Percentiles rank a stretch among this genome's conserved stretches.
These are phyloP conservation scores for Prunus kanzakura DNA, from an alignment of 306 rosid genomes.

Conservation along the genomic window DNA sequence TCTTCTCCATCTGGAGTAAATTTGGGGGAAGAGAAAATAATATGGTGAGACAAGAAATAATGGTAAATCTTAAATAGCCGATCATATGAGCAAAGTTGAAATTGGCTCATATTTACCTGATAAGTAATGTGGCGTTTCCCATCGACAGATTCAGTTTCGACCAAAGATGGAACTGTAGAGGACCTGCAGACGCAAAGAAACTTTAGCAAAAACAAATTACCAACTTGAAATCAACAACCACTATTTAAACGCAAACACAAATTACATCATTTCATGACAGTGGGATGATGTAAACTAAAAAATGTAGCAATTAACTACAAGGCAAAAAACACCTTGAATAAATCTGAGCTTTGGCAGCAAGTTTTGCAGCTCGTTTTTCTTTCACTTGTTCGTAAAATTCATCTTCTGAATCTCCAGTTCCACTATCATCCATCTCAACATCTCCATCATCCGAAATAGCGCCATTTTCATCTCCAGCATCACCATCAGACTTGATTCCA, in stretches of 20 bases:
- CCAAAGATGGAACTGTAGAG: slow-evolving; percentile 30
- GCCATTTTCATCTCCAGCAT: slow-evolving; percentile 32
- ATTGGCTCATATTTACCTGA: slow-evolving; percentile 41
- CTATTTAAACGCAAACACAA: background rate
- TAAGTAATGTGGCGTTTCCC: slow-evolving; percentile 67
- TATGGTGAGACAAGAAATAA: background rate
- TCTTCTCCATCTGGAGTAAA: slow-evolving; percentile 62
- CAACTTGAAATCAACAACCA: background rate
- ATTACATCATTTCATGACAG: too few relatives aligned
- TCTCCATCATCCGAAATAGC: slow-evolving; percentile 30
- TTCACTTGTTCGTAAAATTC: slow-evolving; percentile 60
- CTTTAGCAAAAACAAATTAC: background rate
- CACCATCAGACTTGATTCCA: slow-evolving; percentile 51
- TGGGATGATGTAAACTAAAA: background rate
- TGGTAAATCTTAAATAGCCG: background rate
- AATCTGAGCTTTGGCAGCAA: slow-evolving; percentile 56
- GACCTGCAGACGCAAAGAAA: slow-evolving; percentile 38
- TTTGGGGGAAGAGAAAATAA: slow-evolving; percentile 4
- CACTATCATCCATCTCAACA: slow-evolving; percentile 37
- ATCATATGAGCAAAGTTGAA: background rate
- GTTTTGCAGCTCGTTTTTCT: slow-evolving; percentile 52
- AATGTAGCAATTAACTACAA: background rate
- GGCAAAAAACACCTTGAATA: slow-evolving; percentile 49
- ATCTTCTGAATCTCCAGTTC: slow-evolving; percentile 58
- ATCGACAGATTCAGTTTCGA: slow-evolving; percentile 58